Evolutionary conservation across 2,329 filamentous ascomycete species (phyloP).

Genomic region (Cadophora malorum): DNA sequence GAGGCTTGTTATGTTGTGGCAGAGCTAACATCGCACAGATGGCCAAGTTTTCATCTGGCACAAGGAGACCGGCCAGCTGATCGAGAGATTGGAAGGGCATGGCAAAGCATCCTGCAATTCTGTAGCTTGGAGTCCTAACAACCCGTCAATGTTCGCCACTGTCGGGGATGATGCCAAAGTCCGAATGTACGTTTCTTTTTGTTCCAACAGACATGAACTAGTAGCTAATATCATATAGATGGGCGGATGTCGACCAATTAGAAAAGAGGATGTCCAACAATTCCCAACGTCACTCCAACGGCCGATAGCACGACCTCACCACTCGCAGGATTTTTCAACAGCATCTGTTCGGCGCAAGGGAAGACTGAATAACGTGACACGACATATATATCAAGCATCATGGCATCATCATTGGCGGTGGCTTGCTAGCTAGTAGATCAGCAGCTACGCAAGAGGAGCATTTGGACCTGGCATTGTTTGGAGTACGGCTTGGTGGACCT

Average conservation of each 20-base stretch:
- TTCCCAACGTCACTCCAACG: slow-evolving; percentile 30
- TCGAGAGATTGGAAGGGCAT: slow-evolving; percentile 81
- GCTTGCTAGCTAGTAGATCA: slow-evolving; percentile 10
- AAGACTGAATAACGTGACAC: slow-evolving; percentile 25
- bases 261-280: slow-evolving; percentile 24
- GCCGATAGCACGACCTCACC: slow-evolving; percentile 26
- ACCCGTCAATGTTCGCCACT: slow-evolving; percentile 86
- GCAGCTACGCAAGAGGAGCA: slow-evolving; percentile 10
- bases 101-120: slow-evolving; percentile 79
- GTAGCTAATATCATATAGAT: slow-evolving; percentile 23
- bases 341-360: slow-evolving; percentile 30
- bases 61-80: slow-evolving; percentile 76
- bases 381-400: slow-evolving; percentile 17
- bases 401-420: slow-evolving; percentile 24
- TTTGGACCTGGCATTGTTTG: slow-evolving; percentile 31
- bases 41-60: slow-evolving; percentile 88
- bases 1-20: background rate
- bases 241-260: slow-evolving; percentile 27
- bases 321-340: slow-evolving; percentile 12
- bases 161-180: slow-evolving; percentile 88
- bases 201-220: background rate
- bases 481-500: slow-evolving; percentile 28
- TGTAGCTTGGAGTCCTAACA: slow-evolving; percentile 84
- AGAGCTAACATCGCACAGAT: slow-evolving; percentile 49
- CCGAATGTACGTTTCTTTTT: slow-evolving; percentile 74